Conservation (phyloP, 2,329 filamentous ascomycete species). For the Calonectria leucothoes region DNA sequence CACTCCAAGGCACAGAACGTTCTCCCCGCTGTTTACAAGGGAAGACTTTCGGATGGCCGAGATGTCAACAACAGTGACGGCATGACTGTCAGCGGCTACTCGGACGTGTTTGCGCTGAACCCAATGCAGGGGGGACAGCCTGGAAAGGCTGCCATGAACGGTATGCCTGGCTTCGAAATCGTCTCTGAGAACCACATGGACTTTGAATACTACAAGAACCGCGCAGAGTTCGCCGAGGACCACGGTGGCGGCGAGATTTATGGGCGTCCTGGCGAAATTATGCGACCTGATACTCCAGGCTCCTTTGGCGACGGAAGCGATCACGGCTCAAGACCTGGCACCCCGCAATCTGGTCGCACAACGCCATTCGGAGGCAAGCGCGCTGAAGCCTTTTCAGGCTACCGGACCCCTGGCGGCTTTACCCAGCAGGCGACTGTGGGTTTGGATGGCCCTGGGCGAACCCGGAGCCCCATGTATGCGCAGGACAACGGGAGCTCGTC, state of each 20-base stretch:
- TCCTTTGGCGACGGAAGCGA: slow-evolving; percentile 60
- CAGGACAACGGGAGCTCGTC: slow-evolving; percentile 65
- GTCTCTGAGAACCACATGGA: slow-evolving; percentile 89
- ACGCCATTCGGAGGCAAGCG: slow-evolving; percentile 49
- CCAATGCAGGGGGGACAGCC: slow-evolving; percentile 73
- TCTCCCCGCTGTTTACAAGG: slow-evolving; percentile 86
- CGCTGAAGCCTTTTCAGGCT: slow-evolving; percentile 46
- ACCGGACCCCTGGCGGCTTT: slow-evolving; percentile 38
- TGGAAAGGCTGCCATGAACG: slow-evolving; percentile 55
- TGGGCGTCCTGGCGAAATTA: slow-evolving; percentile 68
- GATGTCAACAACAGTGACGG: slow-evolving; percentile 68
- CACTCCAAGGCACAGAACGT: slow-evolving; percentile 90
- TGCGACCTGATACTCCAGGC: slow-evolving; percentile 71
- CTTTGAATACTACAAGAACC: slow-evolving; percentile 91
- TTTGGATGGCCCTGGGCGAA: slow-evolving; percentile 44
- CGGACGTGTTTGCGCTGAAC: slow-evolving; percentile 84
- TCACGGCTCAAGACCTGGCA: slow-evolving; percentile 60
- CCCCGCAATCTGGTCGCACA: slow-evolving; percentile 52
- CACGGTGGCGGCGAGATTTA: slow-evolving; percentile 82
- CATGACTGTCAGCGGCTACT: slow-evolving; percentile 76
- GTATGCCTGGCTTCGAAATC: slow-evolving; percentile 84
- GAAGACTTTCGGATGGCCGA: slow-evolving; percentile 77
- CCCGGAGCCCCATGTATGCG: slow-evolving; percentile 61
- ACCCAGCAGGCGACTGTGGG: slow-evolving; percentile 37
- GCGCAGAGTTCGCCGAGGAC: slow-evolving; percentile 87